phyloP scores from a whole-genome alignment of 306 rosid species.

The Gastrolobium villosum region DNA sequence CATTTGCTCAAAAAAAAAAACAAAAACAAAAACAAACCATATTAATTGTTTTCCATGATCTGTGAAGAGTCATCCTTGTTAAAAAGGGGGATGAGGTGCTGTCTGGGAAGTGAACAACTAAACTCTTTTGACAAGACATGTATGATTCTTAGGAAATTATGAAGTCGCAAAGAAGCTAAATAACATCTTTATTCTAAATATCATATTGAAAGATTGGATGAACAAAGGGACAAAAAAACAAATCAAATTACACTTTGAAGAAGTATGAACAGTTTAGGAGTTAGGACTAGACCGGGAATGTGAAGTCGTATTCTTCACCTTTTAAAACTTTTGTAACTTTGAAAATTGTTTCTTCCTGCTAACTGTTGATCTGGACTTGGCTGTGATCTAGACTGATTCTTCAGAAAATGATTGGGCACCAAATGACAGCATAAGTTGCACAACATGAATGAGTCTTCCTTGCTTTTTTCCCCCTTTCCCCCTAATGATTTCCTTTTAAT shows the following conservation, averaged over 20 bases:
- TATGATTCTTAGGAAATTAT: slow-evolving; percentile 18
- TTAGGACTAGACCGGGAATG: slow-evolving; percentile 25
- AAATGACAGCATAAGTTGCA: slow-evolving; percentile 3
- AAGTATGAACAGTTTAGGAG: slow-evolving; percentile 23
- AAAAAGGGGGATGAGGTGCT: slow-evolving; percentile 20
- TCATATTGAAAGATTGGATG: slow-evolving; percentile 20
- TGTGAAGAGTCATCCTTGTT: slow-evolving; percentile 3
- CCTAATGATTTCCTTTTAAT: slow-evolving; percentile 9
- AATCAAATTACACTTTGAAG: not conserved
- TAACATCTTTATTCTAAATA: slow-evolving; percentile 14
- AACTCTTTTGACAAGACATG: slow-evolving; percentile 8
- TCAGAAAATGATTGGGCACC: slow-evolving; percentile 29
- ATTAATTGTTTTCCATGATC: slow-evolving; percentile 2
- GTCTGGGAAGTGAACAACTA: slow-evolving; percentile 12
- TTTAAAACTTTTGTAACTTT: slow-evolving; percentile 4
- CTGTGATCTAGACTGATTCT: slow-evolving; percentile 13
- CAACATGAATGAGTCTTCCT: not conserved
- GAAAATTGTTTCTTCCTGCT: not conserved
- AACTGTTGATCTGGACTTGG: slow-evolving; percentile 17
- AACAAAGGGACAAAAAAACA: slow-evolving; percentile 11
- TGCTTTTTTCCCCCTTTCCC: not conserved
- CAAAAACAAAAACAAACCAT: not conserved
- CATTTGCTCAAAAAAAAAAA: not conserved
- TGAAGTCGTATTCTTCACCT: not conserved
- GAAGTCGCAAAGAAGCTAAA: slow-evolving; percentile 23